Base-by-base conservation (phyloP, 345 rosid genomes). In the Salix arbutifolia region DNA sequence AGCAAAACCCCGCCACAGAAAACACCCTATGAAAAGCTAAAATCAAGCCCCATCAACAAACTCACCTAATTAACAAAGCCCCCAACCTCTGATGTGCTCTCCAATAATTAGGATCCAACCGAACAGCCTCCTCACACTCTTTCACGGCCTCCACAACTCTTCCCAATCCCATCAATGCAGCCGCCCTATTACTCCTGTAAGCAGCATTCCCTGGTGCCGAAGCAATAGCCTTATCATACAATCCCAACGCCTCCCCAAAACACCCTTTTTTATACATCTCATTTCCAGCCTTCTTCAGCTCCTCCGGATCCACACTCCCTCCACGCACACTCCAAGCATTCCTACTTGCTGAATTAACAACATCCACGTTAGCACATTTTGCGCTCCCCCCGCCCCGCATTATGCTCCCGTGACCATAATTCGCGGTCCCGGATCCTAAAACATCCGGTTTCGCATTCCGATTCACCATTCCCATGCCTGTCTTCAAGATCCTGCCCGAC, bases 1-100 rank as follows among this genome's bases (percentile, higher is more conserved):
- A 42, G 4, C 11, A 37, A 37, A 61, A 26, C 53, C 28, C 65
- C 25, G 2, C 31, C 37, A 30, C n/a, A 21, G 18, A 60, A 53
- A 25, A 42, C 25, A 31, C 21, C 50, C 31, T 9, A 9, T 3
- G 65, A 44, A 26, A 33, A 35, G 69, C 21, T 35, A 1, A 21
- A 17, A n/a, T 30, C 44, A 40, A 61, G 25, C 14, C 62, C 62
- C 62, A 1, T 58, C 28, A 58, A 3, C 62, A 9, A 58, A 53
- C 88, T 85, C 78, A 94, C 99, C 99, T 94, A 74, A 92, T 77
- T 74, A 92, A 82, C 86, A 96, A 85, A 37, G 92, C 79, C 13
- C 86, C 96, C 84, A 96, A 84, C 67, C 99, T 88, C 76, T 89
- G 97, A 81, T 94, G 98, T 74, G 98, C 98, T 77, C 96, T 92